Evolutionary conservation across 192 early-diverging fungal genomes (phyloP), one percentile per base, ranked within the genome.

Genomic region (Dimargaris xerosporica): DNA sequence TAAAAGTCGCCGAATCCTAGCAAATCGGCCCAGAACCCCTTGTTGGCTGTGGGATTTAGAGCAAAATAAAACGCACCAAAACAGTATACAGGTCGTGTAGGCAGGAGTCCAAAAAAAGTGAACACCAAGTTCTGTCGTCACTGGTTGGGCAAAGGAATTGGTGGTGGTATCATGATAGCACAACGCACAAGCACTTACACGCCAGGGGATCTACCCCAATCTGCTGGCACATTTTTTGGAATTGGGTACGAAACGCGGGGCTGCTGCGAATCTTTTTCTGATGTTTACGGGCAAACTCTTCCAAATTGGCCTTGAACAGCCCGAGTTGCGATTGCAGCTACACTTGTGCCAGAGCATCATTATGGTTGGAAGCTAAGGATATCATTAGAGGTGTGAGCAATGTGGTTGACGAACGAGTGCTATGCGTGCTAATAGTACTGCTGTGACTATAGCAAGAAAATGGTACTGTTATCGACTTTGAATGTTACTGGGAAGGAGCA

Each of bases 1-100:
- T 98, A 98, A 74, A 98, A 98, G 68, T 96, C 93, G 17, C 94
- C 91, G 7, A 96, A 85, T 0, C 96, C 96, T 3, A 98, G 71
- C 12, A 98, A 71, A 56, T 94, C 93, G 0, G 91, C 81, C 96
- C 94, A 94, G 64, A 91, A 91, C 26, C 93, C 90, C 69, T 98
- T 98, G 64, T 91, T 93, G 45, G 92, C 91, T 80, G 69, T 26
- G 48, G 44, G 55, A 44, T 3, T 41, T 28, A 39, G 34, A 39
- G 7, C n/a, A n/a, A 7, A 39, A 39, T 5, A 39, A 39, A 39
- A 39, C 34, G 34, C 34, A 39, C 7, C 34, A 39, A 39, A 7
- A 7, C 34, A 39, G 7, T 7, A 7, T 39, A 39, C 34, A 39
- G 34, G 34, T 7, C 7, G 34, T 7, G 7, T 7, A 7, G 34